Percentiles rank a stretch among this genome's conserved stretches.
phyloP scores from a whole-genome alignment of 1,284 basidiomycete genomes.

The Pseudozyma hubeiensis region DNA sequence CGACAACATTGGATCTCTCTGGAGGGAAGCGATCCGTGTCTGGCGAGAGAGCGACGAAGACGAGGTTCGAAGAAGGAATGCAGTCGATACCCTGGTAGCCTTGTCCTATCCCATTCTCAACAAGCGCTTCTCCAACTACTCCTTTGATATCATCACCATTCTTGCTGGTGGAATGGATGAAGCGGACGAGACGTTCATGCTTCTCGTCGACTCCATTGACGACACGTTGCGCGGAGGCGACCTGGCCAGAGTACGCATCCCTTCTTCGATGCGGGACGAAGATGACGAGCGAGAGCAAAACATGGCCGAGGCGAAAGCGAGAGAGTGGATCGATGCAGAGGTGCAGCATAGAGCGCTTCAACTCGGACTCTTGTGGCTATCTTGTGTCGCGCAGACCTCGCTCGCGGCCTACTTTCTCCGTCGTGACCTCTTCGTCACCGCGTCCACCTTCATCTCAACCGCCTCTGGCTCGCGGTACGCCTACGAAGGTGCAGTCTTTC shows the following conservation, averaged over 20 bases:
- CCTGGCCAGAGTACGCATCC: constrained; percentile 33
- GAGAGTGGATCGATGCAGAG: constrained; percentile 44
- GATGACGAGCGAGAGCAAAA: constrained; percentile 25
- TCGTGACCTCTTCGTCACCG: constrained; percentile 59
- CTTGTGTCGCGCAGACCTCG: constrained; percentile 53
- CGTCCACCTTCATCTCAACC: constrained; percentile 41
- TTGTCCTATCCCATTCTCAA: constrained; percentile 58
- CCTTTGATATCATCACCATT: constrained; percentile 61
- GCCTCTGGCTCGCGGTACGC: constrained; percentile 44
- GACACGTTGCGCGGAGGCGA: constrained; percentile 50
- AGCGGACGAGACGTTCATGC: constrained; percentile 62
- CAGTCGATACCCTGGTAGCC: constrained; percentile 59
- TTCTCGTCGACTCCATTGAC: constrained; percentile 58
- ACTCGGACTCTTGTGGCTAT: constrained; percentile 57
- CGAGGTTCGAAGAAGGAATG: constrained; percentile 54
- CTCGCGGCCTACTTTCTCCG: constrained; percentile 62
- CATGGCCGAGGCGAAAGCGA: constrained; percentile 26
- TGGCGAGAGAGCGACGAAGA: constrained; percentile 56
- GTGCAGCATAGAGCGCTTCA: constrained; percentile 51
- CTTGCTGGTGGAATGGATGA: constrained; percentile 66
- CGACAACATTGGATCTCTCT: constrained; percentile 61
- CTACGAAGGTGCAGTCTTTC: constrained; percentile 56
- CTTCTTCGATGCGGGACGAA: constrained; percentile 29
- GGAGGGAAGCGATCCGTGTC: constrained; percentile 59
- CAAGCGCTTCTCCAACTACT: constrained; percentile 60